Conservation (phyloP, 1,284 basidiomycete genomes). For the Tausonia pullulans region DNA sequence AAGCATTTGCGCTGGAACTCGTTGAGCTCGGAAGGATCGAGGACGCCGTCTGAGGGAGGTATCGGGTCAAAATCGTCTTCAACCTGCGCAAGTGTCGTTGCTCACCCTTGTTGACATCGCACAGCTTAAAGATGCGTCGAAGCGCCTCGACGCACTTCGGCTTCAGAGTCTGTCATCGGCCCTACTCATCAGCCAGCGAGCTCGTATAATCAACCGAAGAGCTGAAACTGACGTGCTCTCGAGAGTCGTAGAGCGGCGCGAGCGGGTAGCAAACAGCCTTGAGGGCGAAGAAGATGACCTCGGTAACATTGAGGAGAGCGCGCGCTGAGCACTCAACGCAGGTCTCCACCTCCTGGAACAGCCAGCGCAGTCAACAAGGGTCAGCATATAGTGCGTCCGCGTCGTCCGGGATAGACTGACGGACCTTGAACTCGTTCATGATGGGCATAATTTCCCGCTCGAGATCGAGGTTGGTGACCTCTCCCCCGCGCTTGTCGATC, state of each 20-base stretch:
- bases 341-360: constrained; percentile 79
- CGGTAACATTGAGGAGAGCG: constrained; percentile 81
- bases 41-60: constrained; percentile 51
- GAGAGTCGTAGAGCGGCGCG: constrained; percentile 90
- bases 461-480: constrained; percentile 86
- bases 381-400: too few species aligned
- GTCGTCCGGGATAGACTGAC: background rate
- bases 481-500: constrained; percentile 84
- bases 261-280: constrained; percentile 96
- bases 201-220: background rate
- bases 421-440: constrained; percentile 93
- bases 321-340: constrained; percentile 94
- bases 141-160: constrained; percentile 82
- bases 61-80: too few species aligned
- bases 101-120: constrained; percentile 68
- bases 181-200: background rate
- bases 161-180: constrained; percentile 60
- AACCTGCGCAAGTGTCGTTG: too few species aligned
- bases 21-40: constrained; percentile 85
- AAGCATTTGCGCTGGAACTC: constrained; percentile 98
- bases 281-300: constrained; percentile 99
- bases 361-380: too few species aligned
- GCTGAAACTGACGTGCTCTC: constrained; percentile 62
- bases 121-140: constrained; percentile 88
- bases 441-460: constrained; percentile 90